Evolutionary conservation across 1,284 basidiomycete species (phyloP), one percentile per base, ranked within the genome.

Genomic region (Tilletiaria anomala): DNA sequence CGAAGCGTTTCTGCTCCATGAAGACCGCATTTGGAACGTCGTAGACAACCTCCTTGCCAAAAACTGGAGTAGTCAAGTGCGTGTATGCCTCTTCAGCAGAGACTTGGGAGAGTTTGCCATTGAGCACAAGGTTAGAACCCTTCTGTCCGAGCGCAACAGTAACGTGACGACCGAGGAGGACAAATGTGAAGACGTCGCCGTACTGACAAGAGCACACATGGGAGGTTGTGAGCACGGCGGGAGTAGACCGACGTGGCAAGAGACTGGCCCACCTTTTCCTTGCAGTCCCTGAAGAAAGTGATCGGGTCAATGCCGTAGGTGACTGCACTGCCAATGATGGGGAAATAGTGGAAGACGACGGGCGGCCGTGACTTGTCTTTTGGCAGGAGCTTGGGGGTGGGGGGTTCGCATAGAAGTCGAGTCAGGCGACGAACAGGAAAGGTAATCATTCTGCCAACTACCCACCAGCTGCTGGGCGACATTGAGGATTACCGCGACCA

Each of bases 1-100:
- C 72, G 54, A 97, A 94, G 69, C 83, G 84, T 75, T 99, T 99
- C 70, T 99, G 93, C 67, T 99, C 89, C 91, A 99, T 97, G 67
- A 99, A 80, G 39, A 86, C 74, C 43, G 88, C 82, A 68, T 97
- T 97, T 22, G 93, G 91, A 43, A 87, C 80, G 64, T 96, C 91
- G 69, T 97, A 97, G 4, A 96, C 91, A 35, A 97, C 93, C 41
- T 87, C 88, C 65, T 88, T 88, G 42, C 93, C 93, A 59, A 99
- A 99, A 6, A 71, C 65, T 6, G 65, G 65, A 10, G 64, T 67
- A 17, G 62, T 65, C 21, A 67, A 45, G 23, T 58, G 56, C 21
- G 81, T 88, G 70, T 99, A 97, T 6, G 88, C 91, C 50, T 91
- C 87, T 70, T 99, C 93, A 1, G 93, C 93, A 33, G 83, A 91